Percentiles rank a stretch among this genome's conserved stretches.
These are phyloP conservation scores for Nannizziopsis barbatae DNA, from an alignment of 2,329 filamentous ascomycete species.

Conservation along the genomic window DNA sequence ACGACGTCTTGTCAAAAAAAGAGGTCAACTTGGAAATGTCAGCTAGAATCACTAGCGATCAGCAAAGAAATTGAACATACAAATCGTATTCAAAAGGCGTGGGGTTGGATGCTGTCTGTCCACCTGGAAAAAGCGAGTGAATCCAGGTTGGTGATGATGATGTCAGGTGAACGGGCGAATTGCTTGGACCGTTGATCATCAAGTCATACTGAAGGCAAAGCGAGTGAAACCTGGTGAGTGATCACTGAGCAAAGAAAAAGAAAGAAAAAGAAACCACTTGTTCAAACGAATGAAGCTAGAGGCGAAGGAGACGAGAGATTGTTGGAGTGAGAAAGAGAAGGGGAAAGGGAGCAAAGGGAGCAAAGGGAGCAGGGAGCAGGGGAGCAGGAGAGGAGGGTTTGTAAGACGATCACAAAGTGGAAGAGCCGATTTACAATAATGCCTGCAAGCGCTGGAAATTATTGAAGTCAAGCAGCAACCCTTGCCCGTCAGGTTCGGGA, in stretches of 20 bases:
- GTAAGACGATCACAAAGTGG: slow-evolving; percentile 1
- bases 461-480: neutral
- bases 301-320: neutral
- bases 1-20: too few species aligned
- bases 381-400: neutral
- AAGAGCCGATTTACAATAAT: neutral
- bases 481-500: neutral
- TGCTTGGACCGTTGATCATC: slow-evolving; percentile 17
- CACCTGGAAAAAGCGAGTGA: neutral
- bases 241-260: too few species aligned
- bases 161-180: slow-evolving; percentile 10
- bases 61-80: neutral
- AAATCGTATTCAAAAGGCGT: neutral
- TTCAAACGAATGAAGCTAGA: neutral
- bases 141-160: slow-evolving; percentile 3
- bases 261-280: neutral
- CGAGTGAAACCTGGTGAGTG: too few species aligned
- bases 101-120: neutral
- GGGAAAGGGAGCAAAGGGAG: slow-evolving; percentile 1
- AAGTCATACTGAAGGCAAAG: neutral
- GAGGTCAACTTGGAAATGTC: too few species aligned
- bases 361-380: slow-evolving; percentile 2
- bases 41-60: too few species aligned
- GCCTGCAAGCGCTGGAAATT: neutral
- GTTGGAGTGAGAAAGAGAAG: slow-evolving; percentile 12